Conservation (phyloP, 805 yeast genomes). For the Wickerhamomyces pijperi region DNA sequence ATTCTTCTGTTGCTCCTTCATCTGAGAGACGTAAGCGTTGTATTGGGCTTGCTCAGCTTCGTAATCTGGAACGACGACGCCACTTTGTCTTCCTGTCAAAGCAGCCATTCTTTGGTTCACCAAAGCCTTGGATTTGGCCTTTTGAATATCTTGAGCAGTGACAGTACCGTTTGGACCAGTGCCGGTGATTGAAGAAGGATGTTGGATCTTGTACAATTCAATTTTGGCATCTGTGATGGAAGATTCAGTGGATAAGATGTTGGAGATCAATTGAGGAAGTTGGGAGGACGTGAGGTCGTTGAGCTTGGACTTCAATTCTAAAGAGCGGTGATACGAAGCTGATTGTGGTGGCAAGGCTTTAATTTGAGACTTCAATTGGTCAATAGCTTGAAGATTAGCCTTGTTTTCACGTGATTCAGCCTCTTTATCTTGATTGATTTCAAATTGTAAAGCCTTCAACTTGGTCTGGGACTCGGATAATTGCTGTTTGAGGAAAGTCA, state of each 20-base stretch:
- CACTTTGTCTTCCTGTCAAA: conserved; percentile 63
- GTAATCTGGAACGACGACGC: conserved; percentile 27
- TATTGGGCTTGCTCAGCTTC: conserved; percentile 28
- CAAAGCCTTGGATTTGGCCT: conserved; percentile 69
- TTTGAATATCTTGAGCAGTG: conserved; percentile 73
- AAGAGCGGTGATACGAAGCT: conserved; percentile 19
- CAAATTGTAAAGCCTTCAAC: conserved; percentile 57
- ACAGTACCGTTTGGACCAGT: conserved; percentile 81
- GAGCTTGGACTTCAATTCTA: conserved; percentile 43
- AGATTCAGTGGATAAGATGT: conserved; percentile 52
- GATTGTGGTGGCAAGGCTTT: conserved; percentile 28
- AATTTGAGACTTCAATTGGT: conserved; percentile 52
- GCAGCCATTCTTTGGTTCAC: conserved; percentile 87
- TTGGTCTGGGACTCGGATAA: conserved; percentile 64
- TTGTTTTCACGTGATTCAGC: conserved; percentile 9
- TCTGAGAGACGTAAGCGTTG: conserved; percentile 37
- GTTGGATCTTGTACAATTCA: conserved; percentile 49
- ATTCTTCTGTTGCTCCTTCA: conserved; percentile 41
- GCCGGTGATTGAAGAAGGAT: conserved; percentile 68
- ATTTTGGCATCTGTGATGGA: conserved; percentile 59
- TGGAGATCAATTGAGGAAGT: conserved; percentile 60
- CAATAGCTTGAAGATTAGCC: conserved; percentile 45
- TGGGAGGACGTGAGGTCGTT: conserved; percentile 49
- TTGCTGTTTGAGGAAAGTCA: conserved; percentile 48
- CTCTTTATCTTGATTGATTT: not conserved